Evolutionary conservation across 1,284 basidiomycete genomes (phyloP).

Genomic region (Sporisorium reilianum): DNA sequence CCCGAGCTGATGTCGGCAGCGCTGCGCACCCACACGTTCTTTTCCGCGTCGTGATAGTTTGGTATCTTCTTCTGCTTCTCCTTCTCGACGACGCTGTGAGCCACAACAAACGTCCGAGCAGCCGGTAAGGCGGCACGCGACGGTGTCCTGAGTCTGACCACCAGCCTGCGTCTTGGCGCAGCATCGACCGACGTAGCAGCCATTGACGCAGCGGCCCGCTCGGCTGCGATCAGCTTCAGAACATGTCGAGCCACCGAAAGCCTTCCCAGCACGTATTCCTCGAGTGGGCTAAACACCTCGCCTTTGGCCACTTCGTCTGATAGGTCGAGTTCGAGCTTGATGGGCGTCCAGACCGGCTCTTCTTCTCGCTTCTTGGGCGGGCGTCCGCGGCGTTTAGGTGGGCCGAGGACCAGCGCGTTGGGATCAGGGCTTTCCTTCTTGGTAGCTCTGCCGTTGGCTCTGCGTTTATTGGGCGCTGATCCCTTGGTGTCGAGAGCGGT

Average conservation of each 20-base stretch:
- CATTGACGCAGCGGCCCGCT: slow-evolving; percentile 3
- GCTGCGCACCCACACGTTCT: slow-evolving; percentile 44
- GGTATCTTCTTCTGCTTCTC: slow-evolving; percentile 10
- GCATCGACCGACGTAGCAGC: not conserved
- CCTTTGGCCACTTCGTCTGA: slow-evolving; percentile 25
- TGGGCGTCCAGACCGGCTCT: not conserved
- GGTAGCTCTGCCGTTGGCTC: not conserved
- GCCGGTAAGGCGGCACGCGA: not conserved
- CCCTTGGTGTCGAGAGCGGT: not conserved
- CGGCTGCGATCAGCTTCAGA: slow-evolving; percentile 17
- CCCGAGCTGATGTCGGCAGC: slow-evolving; percentile 32
- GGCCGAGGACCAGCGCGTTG: not conserved
- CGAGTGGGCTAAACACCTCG: slow-evolving; percentile 29
- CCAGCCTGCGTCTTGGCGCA: slow-evolving; percentile 7
- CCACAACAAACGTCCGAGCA: not conserved
- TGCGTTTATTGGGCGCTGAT: slow-evolving; percentile 6
- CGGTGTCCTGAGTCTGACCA: slow-evolving; percentile 18
- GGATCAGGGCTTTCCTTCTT: slow-evolving; percentile 3
- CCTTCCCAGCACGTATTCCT: slow-evolving; percentile 25
- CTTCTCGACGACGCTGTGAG: not conserved
- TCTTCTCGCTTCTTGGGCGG: slow-evolving; percentile 23
- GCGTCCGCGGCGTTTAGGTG: slow-evolving; percentile 24
- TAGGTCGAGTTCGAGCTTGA: slow-evolving; percentile 11
- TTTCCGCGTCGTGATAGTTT: slow-evolving; percentile 27
- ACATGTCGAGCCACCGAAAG: slow-evolving; percentile 21